Evolutionary conservation across 768 basidiomycete genomes (phyloP).

Genomic region (Lepiota brunneoincarnata): DNA sequence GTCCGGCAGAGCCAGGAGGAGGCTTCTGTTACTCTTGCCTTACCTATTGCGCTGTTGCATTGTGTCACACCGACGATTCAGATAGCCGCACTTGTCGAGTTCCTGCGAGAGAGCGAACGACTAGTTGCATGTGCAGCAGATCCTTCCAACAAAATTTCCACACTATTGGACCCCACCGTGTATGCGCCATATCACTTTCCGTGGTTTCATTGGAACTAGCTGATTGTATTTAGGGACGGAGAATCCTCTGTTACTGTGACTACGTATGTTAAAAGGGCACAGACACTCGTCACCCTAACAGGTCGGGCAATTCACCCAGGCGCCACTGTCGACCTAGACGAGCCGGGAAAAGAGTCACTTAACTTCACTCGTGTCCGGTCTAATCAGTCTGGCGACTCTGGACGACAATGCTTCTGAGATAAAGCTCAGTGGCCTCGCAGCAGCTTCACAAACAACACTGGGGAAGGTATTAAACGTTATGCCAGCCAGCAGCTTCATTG

Average conservation of each 20-base stretch:
- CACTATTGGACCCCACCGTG: conserved; percentile 58
- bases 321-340: conserved; percentile 16
- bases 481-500: conserved; percentile 68
- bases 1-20: conserved; percentile 63
- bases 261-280: conserved; percentile 56
- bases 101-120: conserved; percentile 64
- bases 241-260: conserved; percentile 48
- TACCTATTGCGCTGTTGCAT: conserved; percentile 68
- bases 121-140: conserved; percentile 43
- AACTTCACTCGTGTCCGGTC: conserved; percentile 43
- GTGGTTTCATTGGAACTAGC: neutral
- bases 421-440: conserved; percentile 42
- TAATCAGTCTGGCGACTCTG: conserved; percentile 46
- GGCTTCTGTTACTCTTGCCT: conserved; percentile 50
- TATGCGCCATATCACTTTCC: conserved; percentile 28
- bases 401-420: conserved; percentile 26
- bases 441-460: conserved; percentile 49
- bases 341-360: conserved; percentile 24
- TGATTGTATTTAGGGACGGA: conserved; percentile 46
- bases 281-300: conserved; percentile 65
- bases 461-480: conserved; percentile 58
- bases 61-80: conserved; percentile 48
- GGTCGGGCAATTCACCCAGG: conserved; percentile 45
- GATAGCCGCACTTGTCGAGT: conserved; percentile 61
- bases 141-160: conserved; percentile 33